A percentile compares a stretch with the other conserved stretches of the same genome.
Conservation (phyloP, 305 asterid genomes). For the Striga hermonthica region DNA sequence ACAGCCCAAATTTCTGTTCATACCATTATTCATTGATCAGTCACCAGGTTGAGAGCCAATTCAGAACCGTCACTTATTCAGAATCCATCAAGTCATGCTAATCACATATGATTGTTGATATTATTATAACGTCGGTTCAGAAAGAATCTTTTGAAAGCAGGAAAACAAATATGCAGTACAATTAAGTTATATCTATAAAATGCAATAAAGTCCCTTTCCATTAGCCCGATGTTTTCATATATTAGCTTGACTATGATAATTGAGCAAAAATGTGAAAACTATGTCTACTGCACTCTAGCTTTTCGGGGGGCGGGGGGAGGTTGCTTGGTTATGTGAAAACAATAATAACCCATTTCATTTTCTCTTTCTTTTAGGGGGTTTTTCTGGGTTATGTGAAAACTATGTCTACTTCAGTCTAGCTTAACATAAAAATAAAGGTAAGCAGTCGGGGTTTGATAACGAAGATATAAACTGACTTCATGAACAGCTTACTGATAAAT, state of each 20-base stretch:
- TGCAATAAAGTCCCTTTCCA: too few species aligned
- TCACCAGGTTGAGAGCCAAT: neutral
- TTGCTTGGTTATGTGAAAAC: too few species aligned
- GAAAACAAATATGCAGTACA: neutral
- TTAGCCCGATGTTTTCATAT: too few species aligned
- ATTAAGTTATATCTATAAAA: neutral
- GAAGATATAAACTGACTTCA: conserved; percentile 30
- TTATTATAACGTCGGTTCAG: neutral
- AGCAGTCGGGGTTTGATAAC: conserved; percentile 12
- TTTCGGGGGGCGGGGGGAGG: too few species aligned
- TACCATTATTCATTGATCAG: neutral
- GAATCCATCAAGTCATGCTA: neutral
- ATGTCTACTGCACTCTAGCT: too few species aligned
- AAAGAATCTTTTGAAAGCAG: conserved; percentile 14
- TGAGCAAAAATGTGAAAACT: too few species aligned
- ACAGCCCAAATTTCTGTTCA: neutral
- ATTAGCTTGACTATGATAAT: too few species aligned
- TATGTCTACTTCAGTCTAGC: conserved; percentile 24
- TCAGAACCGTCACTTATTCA: too few species aligned
- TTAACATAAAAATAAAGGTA: conserved; percentile 14
- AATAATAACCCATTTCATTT: too few species aligned
- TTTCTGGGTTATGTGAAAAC: neutral
- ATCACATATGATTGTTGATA: too few species aligned
- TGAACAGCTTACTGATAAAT: conserved; percentile 78
- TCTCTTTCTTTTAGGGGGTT: too few species aligned